These are phyloP conservation scores for Trichoderma polysporum DNA, from an alignment of 2,329 filamentous ascomycete genomes.

Conservation along the genomic window DNA sequence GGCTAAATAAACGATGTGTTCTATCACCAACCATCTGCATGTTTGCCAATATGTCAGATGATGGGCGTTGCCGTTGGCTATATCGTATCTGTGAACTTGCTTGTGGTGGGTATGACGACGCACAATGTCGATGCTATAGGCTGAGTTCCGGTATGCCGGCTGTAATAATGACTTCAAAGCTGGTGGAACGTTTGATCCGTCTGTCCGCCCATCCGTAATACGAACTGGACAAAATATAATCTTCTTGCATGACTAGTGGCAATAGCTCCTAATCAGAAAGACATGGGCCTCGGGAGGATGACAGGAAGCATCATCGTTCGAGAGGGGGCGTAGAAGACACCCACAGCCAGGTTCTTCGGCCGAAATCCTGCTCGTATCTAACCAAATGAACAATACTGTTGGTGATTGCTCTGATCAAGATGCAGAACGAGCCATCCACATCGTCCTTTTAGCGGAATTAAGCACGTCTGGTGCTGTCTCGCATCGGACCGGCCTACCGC, in stretches of 20 bases:
- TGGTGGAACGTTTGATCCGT: background rate
- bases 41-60: background rate
- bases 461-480: background rate
- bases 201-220: background rate
- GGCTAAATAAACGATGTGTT: background rate
- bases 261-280: background rate
- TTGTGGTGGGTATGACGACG: background rate
- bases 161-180: background rate
- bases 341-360: background rate
- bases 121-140: background rate
- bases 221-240: background rate
- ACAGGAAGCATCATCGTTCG: background rate
- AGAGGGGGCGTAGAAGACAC: background rate
- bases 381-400: conserved; percentile 5
- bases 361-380: conserved; percentile 2
- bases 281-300: background rate
- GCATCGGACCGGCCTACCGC: background rate
- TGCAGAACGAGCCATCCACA: conserved; percentile 17
- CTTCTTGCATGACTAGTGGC: background rate
- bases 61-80: background rate
- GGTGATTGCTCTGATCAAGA: conserved; percentile 12
- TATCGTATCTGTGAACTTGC: background rate
- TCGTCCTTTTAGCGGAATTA: background rate
- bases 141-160: background rate
- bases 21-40: background rate